Evolutionary conservation across 139 green algal genomes (phyloP).

Genomic region (Diplosphaera chodatii): DNA sequence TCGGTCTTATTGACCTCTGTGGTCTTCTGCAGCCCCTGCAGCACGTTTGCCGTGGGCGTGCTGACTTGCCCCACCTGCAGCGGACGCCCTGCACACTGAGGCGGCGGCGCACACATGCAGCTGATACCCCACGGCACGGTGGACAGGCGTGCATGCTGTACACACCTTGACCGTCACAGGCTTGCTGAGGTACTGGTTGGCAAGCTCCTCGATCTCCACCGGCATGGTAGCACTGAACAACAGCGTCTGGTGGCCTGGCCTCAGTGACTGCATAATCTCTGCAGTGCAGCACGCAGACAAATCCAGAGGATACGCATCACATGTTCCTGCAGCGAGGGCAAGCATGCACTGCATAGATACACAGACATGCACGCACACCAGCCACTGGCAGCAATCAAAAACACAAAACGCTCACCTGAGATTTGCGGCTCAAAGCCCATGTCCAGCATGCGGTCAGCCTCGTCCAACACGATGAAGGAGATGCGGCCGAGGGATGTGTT

Average conservation of each 20-base stretch:
- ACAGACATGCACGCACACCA: background rate
- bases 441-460: conserved; percentile 94
- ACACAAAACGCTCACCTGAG: conserved; percentile 14
- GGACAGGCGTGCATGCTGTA: no score
- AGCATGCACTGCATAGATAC: no score
- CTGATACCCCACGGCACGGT: no score
- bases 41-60: conserved; percentile 72
- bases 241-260: conserved; percentile 43
- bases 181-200: conserved; percentile 62
- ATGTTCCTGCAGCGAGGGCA: no score
- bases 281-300: background rate
- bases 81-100: no score
- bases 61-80: conserved; percentile 54
- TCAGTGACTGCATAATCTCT: conserved; percentile 13
- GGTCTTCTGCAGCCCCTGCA: conserved; percentile 66
- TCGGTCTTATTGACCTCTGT: conserved; percentile 63
- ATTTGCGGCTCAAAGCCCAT: conserved; percentile 97
- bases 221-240: conserved; percentile 68
- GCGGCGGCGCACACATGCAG: no score
- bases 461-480: conserved; percentile 86
- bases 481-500: conserved; percentile 68
- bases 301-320: no score
- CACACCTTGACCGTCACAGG: conserved; percentile 50
- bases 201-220: conserved; percentile 76
- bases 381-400: background rate